A percentile compares a stretch with the other conserved stretches of the same genome.
phyloP scores from a whole-genome alignment of 2,329 filamentous ascomycete genomes.

The Amesomyces nigricolor region DNA sequence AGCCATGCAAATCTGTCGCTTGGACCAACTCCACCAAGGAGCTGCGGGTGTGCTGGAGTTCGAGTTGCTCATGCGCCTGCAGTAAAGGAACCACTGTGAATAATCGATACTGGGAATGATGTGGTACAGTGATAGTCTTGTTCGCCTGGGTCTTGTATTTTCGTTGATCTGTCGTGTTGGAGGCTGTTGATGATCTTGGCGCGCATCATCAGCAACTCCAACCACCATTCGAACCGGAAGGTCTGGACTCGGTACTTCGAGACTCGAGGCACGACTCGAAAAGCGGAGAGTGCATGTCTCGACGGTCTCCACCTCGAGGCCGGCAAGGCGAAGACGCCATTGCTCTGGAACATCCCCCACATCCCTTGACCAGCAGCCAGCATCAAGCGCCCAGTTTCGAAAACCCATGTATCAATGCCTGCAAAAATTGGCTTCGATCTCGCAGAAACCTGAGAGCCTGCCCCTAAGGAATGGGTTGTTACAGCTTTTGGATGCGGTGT shows the following conservation, averaged over 20 bases:
- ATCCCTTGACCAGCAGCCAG: background rate
- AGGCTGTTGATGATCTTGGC: slow-evolving; percentile 10
- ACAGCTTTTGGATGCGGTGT: slow-evolving; percentile 12
- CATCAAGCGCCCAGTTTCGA: slow-evolving; percentile 20
- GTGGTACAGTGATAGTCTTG: too few relatives aligned
- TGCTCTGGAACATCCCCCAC: slow-evolving; percentile 6
- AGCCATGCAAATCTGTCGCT: slow-evolving; percentile 20
- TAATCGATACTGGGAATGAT: slow-evolving; percentile 1
- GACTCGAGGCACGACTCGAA: slow-evolving; percentile 6
- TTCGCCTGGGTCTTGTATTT: background rate
- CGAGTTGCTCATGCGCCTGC: background rate
- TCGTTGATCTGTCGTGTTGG: slow-evolving; percentile 20
- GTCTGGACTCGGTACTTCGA: background rate
- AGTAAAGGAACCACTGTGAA: background rate
- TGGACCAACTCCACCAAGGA: slow-evolving; percentile 13
- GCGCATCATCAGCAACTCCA: slow-evolving; percentile 14
- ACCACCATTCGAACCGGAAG: slow-evolving; percentile 3
- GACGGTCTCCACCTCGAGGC: background rate
- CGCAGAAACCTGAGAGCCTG: slow-evolving; percentile 6
- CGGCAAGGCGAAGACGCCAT: slow-evolving; percentile 2
- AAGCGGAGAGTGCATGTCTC: slow-evolving; percentile 1
- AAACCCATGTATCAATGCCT: slow-evolving; percentile 13
- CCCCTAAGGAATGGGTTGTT: slow-evolving; percentile 12
- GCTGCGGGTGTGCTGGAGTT: slow-evolving; percentile 17
- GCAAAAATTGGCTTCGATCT: slow-evolving; percentile 13